Evolutionary conservation across 176 grass and related monocot species (phyloP).

Genomic region (Hordeum vulgare): DNA sequence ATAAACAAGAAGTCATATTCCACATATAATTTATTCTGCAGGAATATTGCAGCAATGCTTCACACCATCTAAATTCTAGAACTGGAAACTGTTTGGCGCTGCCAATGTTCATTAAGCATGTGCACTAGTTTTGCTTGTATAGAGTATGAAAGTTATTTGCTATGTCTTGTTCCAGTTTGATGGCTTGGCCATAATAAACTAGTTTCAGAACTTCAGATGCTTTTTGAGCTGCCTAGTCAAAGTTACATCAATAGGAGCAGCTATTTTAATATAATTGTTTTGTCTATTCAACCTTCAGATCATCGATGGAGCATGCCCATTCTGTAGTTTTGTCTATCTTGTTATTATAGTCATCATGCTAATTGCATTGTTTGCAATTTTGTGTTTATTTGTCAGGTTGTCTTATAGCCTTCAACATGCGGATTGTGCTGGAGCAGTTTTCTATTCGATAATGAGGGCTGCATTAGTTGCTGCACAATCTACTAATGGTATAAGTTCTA

Average conservation of each 20-base stretch:
- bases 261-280: neutral
- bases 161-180: neutral
- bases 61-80: neutral
- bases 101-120: neutral
- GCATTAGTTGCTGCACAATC: slow-evolving; percentile 56
- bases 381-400: slow-evolving; percentile 52
- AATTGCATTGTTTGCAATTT: neutral
- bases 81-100: neutral
- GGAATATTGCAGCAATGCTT: neutral
- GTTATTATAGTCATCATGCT: neutral
- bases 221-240: neutral
- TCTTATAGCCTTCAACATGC: slow-evolving; percentile 73
- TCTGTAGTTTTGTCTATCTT: slow-evolving; percentile 1
- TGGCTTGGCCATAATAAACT: neutral
- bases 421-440: slow-evolving; percentile 82
- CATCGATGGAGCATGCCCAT: neutral
- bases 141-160: neutral
- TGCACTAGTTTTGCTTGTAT: neutral
- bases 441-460: slow-evolving; percentile 65
- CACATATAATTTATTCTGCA: neutral
- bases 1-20: neutral
- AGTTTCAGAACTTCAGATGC: neutral
- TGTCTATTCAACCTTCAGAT: neutral
- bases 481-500: slow-evolving; percentile 41
- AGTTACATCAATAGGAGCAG: neutral